Conservation (phyloP, 257 asterid species). For the Paulownia fortunei region DNA sequence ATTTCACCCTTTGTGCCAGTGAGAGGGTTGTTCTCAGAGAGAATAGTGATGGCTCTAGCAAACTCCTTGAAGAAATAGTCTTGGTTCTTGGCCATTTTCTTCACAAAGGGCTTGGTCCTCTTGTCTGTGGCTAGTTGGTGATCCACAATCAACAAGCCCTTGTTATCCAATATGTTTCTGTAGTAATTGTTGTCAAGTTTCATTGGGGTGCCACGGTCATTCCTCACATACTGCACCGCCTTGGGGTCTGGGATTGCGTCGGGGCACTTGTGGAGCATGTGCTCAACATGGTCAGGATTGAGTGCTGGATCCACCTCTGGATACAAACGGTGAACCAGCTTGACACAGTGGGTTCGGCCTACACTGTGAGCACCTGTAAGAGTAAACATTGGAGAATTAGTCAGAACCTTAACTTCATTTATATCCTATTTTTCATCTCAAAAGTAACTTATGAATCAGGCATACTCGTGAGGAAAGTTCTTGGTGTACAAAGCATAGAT, state of each 20-base stretch:
- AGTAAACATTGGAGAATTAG: background rate
- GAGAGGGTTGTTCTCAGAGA: constrained; percentile 90
- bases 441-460: background rate
- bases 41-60: constrained; percentile 72
- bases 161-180: constrained; percentile 85
- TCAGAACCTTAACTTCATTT: background rate
- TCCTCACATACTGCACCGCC: constrained; percentile 97
- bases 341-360: constrained; percentile 93
- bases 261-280: constrained; percentile 95
- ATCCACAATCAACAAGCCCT: constrained; percentile 82
- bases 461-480: background rate
- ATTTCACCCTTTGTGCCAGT: constrained; percentile 90
- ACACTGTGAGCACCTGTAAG: constrained; percentile 88
- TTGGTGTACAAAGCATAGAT: background rate
- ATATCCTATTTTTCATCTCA: background rate
- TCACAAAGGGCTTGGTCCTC: constrained; percentile 78
- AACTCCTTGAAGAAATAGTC: constrained; percentile 80
- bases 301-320: constrained; percentile 93
- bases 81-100: constrained; percentile 92
- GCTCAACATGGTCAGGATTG: constrained; percentile 78
- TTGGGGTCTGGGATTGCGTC: constrained; percentile 94
- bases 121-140: constrained; percentile 79
- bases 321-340: constrained; percentile 92
- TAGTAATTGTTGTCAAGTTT: constrained; percentile 89
- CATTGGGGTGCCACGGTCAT: constrained; percentile 96